Evolutionary conservation across 495 filamentous ascomycete species (phyloP), one percentile per base, ranked within the genome.

Genomic region (Daldinia concentrica): DNA sequence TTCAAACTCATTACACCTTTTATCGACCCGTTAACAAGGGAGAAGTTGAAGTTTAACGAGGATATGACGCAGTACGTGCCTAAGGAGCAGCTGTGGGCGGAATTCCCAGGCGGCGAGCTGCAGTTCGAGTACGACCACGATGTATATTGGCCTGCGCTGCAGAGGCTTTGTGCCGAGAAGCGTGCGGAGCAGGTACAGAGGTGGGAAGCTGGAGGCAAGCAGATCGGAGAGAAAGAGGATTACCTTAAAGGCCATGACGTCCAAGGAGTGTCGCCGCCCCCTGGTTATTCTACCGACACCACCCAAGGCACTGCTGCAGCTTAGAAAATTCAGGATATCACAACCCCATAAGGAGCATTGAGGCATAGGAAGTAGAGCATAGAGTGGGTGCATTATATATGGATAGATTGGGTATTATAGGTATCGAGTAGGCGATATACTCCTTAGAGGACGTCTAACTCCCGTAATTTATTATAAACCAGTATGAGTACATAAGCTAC

Each of bases 11-110:
- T 99, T 81, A 92, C 88, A 19, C 94, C 95, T 29, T 98, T 98
- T 79, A 97, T 99, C 78, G 95, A 99, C 81, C 95, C 95, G 8
- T 70, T 90, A 66, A 99, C 95, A 15, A 88, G 90, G 15, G 87
- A 95, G 69, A 99, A 99, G 84, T 87, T 99, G 75, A 93, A 92
- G 76, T 98, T 97, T 85, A 97, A 97, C 80, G 92, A 96, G 73
- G 91, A 97, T 73, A 86, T 95, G 80, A 81, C 84, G 66, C 80
- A 90, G 52, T 90, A 92, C 73, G 91, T 98, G 11, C 94, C 93
- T 6, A 75, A 88, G 6, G 81, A 86, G 71, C 93, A 97, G 62
- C 86, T 99, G 41, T 89, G 93, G 88, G 88, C 86, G 66, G 82
- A 87, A 58, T 86, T 87, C 69, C 66, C 78, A 32, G 89, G 87